These are phyloP conservation scores for Saturnispora dispora DNA, from an alignment of 805 yeast genomes.

Conservation along the genomic window DNA sequence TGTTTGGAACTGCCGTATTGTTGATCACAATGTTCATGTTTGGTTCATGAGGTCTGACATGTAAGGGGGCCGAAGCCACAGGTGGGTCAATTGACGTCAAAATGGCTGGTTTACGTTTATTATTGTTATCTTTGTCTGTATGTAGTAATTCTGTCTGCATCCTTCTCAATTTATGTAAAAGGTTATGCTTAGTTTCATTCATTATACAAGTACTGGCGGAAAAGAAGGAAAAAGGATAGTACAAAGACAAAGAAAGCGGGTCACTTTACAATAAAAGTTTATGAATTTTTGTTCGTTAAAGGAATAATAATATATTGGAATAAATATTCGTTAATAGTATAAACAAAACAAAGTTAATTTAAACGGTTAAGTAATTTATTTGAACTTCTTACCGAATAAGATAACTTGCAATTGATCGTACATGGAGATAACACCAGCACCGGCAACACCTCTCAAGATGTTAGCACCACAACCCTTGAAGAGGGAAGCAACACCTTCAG, in stretches of 20 bases:
- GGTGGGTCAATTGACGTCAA: background rate
- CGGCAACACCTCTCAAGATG: slow-evolving; percentile 99
- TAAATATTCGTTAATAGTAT: slow-evolving; percentile 11
- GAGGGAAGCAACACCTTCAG: slow-evolving; percentile 88
- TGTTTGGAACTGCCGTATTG: background rate
- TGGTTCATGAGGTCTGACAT: slow-evolving; percentile 2
- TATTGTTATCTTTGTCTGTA: background rate
- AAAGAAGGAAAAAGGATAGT: too few relatives aligned
- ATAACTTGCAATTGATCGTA: slow-evolving; percentile 95
- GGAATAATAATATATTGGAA: slow-evolving; percentile 2
- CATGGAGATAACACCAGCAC: slow-evolving; percentile 98
- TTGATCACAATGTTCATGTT: background rate
- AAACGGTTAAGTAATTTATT: slow-evolving; percentile 32
- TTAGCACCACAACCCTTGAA: slow-evolving; percentile 99
- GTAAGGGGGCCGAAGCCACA: background rate
- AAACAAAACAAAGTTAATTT: slow-evolving; percentile 5
- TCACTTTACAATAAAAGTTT: background rate
- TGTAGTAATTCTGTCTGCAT: background rate
- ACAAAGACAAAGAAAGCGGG: too few relatives aligned
- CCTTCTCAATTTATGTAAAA: background rate
- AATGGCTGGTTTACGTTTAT: background rate
- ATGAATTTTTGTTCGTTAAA: background rate
- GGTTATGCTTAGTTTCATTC: background rate
- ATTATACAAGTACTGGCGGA: too few relatives aligned
- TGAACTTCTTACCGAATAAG: slow-evolving; percentile 92